Percentiles rank a stretch among this genome's conserved stretches.
These are phyloP conservation scores for Geotrichum reessii DNA, from an alignment of 1,139 yeast genomes.

Conservation along the genomic window DNA sequence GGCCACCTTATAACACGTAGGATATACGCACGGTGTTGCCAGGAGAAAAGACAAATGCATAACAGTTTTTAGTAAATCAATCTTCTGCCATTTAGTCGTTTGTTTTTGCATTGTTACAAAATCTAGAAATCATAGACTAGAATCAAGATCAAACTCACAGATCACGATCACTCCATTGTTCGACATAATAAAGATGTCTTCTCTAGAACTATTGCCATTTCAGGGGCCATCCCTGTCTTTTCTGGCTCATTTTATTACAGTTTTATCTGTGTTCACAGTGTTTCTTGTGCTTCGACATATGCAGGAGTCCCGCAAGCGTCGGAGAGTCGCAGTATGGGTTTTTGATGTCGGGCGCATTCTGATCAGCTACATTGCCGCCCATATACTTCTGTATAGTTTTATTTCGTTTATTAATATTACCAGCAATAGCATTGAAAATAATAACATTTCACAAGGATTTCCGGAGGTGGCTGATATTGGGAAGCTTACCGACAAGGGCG, in stretches of 20 bases:
- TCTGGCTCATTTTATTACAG: conserved; percentile 4
- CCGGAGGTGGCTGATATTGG: not conserved
- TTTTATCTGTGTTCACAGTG: conserved; percentile 1
- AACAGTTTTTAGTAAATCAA: not conserved
- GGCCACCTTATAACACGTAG: not conserved
- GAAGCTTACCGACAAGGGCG: not conserved
- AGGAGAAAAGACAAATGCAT: not conserved
- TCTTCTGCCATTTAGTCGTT: not conserved
- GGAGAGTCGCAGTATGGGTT: conserved; percentile 19
- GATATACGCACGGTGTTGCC: not conserved
- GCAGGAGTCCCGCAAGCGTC: conserved; percentile 9
- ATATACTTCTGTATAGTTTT: conserved; percentile 11
- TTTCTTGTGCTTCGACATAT: conserved; percentile 5
- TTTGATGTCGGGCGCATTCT: conserved; percentile 16
- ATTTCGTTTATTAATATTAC: not conserved
- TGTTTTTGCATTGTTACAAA: not conserved
- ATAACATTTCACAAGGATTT: not conserved
- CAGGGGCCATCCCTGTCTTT: not conserved
- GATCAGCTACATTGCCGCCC: conserved; percentile 14
- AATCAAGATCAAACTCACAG: not conserved
- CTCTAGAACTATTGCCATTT: not conserved
- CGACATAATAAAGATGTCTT: not conserved
- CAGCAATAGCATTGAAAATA: not conserved
- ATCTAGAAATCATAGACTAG: not conserved
- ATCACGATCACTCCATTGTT: not conserved